phyloP scores from a whole-genome alignment of 2,329 filamentous ascomycete genomes.

The Fusarium torreyae region DNA sequence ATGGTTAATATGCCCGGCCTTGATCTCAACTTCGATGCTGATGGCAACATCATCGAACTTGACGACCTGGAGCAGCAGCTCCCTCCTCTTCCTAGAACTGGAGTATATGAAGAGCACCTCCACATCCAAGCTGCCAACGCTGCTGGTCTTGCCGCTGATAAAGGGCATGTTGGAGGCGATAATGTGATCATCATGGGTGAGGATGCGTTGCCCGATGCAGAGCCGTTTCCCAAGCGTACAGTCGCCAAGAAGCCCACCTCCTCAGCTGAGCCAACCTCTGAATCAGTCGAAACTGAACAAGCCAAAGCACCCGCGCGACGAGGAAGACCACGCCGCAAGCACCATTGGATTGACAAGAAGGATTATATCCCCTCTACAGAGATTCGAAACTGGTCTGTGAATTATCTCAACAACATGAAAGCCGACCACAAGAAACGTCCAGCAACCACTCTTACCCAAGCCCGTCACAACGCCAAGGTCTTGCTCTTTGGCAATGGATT shows the following conservation, averaged over 20 bases:
- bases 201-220: constrained; percentile 57
- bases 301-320: constrained; percentile 42
- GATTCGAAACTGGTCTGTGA: constrained; percentile 58
- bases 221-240: constrained; percentile 52
- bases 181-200: constrained; percentile 58
- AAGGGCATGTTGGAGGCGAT: constrained; percentile 48
- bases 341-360: constrained; percentile 52
- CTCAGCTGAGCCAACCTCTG: constrained; percentile 40
- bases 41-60: constrained; percentile 64
- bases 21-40: constrained; percentile 65
- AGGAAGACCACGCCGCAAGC: constrained; percentile 47
- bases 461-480: constrained; percentile 56
- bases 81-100: constrained; percentile 56
- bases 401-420: constrained; percentile 71
- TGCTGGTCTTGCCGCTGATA: constrained; percentile 18
- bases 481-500: constrained; percentile 56
- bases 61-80: constrained; percentile 59
- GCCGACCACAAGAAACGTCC: constrained; percentile 48
- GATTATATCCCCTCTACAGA: constrained; percentile 56
- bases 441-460: constrained; percentile 53
- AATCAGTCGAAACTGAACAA: constrained; percentile 42
- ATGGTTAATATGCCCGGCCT: constrained; percentile 58
- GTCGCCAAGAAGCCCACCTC: constrained; percentile 29
- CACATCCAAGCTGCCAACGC: constrained; percentile 27
- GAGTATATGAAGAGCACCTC: constrained; percentile 27